These are phyloP conservation scores for Zangia roseola DNA, from an alignment of 768 basidiomycete genomes.

Conservation along the genomic window DNA sequence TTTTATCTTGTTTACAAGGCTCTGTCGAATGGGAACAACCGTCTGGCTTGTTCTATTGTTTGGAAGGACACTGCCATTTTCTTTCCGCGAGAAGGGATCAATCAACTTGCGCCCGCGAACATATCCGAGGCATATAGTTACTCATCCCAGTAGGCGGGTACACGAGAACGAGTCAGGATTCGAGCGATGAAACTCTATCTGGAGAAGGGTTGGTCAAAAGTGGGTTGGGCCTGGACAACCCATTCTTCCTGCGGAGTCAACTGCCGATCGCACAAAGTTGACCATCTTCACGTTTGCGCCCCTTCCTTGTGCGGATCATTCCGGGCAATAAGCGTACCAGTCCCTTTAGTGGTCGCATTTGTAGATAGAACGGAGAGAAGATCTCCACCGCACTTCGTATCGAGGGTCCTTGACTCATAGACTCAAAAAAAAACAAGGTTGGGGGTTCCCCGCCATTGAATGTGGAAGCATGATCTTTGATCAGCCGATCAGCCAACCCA, in stretches of 20 bases:
- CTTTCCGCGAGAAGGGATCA: background rate
- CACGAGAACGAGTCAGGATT: background rate
- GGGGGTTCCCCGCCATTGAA: constrained; percentile 9
- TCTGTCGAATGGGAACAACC: background rate
- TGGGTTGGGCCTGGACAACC: constrained; percentile 1
- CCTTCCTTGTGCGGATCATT: constrained; percentile 19
- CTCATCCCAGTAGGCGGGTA: background rate
- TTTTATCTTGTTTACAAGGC: background rate
- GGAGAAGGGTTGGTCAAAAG: background rate
- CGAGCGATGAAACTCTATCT: background rate
- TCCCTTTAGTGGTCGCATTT: constrained; percentile 16
- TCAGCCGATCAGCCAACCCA: constrained; percentile 12
- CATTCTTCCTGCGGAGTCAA: background rate
- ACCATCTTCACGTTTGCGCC: constrained; percentile 18
- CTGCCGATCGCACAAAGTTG: constrained; percentile 14
- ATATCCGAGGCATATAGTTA: background rate
- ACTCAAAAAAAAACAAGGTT: constrained; percentile 18
- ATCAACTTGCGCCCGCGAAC: constrained; percentile 7
- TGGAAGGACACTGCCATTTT: constrained; percentile 8
- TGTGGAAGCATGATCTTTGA: constrained; percentile 9
- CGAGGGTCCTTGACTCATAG: constrained; percentile 19
- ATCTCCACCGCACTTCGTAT: constrained; percentile 18
- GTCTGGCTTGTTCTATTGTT: background rate
- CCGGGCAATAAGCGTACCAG: no score
- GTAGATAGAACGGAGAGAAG: constrained; percentile 25